phyloP scores from a whole-genome alignment of 1,284 basidiomycete species.

The Apiotrichum gracile region DNA sequence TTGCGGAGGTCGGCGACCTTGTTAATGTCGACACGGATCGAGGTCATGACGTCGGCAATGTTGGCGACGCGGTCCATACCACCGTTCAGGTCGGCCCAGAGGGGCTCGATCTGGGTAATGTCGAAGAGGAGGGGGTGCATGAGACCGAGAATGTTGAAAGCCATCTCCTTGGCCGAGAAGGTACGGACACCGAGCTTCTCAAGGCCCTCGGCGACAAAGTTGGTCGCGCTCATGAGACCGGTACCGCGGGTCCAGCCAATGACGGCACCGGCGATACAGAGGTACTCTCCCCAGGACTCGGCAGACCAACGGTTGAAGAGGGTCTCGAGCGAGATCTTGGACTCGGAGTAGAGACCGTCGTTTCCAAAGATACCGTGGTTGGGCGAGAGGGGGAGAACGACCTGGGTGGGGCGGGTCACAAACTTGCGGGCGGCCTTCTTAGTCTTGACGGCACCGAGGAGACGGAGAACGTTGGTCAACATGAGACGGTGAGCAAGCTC shows the following conservation, averaged over 20 bases:
- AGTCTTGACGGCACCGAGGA: constrained; percentile 92
- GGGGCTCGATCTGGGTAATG: constrained; percentile 98
- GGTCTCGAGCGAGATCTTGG: constrained; percentile 96
- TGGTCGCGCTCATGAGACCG: constrained; percentile 94
- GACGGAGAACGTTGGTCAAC: constrained; percentile 84
- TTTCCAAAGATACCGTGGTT: constrained; percentile 98
- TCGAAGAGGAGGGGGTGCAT: constrained; percentile 99
- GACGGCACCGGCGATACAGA: constrained; percentile 94
- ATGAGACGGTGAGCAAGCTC: constrained; percentile 97
- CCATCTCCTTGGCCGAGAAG: constrained; percentile 99
- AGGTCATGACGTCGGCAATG: constrained; percentile 81
- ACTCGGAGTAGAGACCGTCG: constrained; percentile 96
- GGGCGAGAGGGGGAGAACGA: constrained; percentile 92
- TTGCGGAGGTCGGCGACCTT: constrained; percentile 84
- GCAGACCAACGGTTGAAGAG: constrained; percentile 96
- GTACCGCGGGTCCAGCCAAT: constrained; percentile 99
- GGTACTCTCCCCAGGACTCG: constrained; percentile 99
- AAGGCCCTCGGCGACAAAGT: constrained; percentile 89
- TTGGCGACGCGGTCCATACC: constrained; percentile 96
- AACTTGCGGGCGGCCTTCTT: constrained; percentile 97
- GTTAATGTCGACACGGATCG: constrained; percentile 71
- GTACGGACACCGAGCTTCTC: constrained; percentile 92
- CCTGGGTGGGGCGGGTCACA: constrained; percentile 95
- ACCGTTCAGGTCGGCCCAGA: constrained; percentile 96
- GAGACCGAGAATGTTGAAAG: constrained; percentile 96